Conservation (phyloP, 2,329 filamentous ascomycete species). For the Penicillium decumbens region DNA sequence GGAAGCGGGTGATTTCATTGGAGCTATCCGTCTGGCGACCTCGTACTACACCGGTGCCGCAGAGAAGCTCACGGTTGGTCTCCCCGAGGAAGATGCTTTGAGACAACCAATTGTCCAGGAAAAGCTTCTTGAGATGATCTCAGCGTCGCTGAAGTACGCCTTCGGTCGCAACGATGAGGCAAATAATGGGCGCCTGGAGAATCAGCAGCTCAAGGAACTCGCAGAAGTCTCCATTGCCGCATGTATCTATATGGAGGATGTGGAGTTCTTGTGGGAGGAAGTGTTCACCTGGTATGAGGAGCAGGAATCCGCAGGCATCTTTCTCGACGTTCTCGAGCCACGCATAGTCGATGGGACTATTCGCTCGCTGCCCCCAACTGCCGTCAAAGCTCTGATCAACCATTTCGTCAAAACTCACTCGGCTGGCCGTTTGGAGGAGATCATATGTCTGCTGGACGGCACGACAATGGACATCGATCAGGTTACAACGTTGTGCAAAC, state of each 20-base stretch:
- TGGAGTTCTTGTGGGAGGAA: conserved; percentile 83
- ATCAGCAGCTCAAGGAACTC: conserved; percentile 67
- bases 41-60: conserved; percentile 86
- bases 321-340: conserved; percentile 82
- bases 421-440: conserved; percentile 78
- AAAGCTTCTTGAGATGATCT: conserved; percentile 88
- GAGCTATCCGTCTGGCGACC: conserved; percentile 82
- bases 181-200: conserved; percentile 49
- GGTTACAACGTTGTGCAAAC: conserved; percentile 82
- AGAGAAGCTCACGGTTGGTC: conserved; percentile 89
- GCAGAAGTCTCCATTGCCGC: conserved; percentile 79
- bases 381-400: conserved; percentile 79
- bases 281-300: conserved; percentile 89
- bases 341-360: conserved; percentile 78
- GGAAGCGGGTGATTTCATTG: conserved; percentile 94
- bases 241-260: conserved; percentile 70
- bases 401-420: conserved; percentile 74
- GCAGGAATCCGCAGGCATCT: conserved; percentile 65
- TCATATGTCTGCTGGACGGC: conserved; percentile 90
- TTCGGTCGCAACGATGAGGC: conserved; percentile 61
- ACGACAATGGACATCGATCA: conserved; percentile 90
- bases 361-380: conserved; percentile 68
- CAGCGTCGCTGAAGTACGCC: conserved; percentile 82
- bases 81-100: conserved; percentile 74
- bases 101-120: conserved; percentile 80